Percentiles rank a stretch among this genome's conserved stretches.
Conservation (phyloP, 768 basidiomycete species). For the Leccinum rimulosum region DNA sequence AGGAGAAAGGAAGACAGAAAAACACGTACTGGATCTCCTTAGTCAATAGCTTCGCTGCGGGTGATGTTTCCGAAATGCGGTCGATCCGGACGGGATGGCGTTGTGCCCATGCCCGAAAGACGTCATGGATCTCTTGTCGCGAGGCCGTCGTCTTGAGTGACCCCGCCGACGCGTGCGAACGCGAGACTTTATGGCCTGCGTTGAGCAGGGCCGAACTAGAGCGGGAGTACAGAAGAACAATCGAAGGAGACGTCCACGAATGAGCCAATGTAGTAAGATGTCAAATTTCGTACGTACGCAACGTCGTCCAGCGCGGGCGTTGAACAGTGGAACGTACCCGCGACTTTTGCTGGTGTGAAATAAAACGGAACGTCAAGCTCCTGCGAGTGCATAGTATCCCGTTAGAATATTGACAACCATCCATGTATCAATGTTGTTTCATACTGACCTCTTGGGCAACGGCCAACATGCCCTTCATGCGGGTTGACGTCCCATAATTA, state of each 20-base stretch:
- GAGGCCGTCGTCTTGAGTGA: slow-evolving; percentile 89
- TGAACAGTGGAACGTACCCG: slow-evolving; percentile 78
- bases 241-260: neutral
- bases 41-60: slow-evolving; percentile 62
- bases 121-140: slow-evolving; percentile 67
- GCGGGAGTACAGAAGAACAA: neutral
- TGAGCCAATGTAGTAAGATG: neutral
- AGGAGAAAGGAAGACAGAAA: neutral
- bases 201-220: slow-evolving; percentile 85
- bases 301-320: slow-evolving; percentile 75
- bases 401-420: neutral
- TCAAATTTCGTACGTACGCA: slow-evolving; percentile 49
- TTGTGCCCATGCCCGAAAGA: slow-evolving; percentile 85
- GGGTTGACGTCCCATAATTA: slow-evolving; percentile 70
- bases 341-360: slow-evolving; percentile 79
- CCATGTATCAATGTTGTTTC: neutral
- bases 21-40: slow-evolving; percentile 62
- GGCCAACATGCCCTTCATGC: slow-evolving; percentile 96
- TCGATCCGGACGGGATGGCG: slow-evolving; percentile 78
- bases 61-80: slow-evolving; percentile 74
- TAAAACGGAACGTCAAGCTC: slow-evolving; percentile 80
- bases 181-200: slow-evolving; percentile 78
- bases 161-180: slow-evolving; percentile 87
- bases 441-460: slow-evolving; percentile 79
- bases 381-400: slow-evolving; percentile 34